Evolutionary conservation across 305 asterid genomes (phyloP).

Genomic region (Nicotiana rustica): DNA sequence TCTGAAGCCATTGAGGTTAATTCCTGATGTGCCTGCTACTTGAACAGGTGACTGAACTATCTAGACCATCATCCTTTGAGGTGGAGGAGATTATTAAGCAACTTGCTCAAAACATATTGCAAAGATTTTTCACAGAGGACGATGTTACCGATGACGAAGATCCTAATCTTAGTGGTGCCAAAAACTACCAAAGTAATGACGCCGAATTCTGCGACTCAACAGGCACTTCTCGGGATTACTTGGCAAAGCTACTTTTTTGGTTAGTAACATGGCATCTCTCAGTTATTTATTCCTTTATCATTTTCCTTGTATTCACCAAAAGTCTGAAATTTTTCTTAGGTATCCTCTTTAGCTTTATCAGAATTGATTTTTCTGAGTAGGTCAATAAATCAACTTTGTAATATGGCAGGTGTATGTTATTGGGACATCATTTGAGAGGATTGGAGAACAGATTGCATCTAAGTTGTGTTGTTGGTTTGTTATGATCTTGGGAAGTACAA

Average conservation of each 20-base stretch:
- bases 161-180: constrained; percentile 46
- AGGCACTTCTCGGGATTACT: constrained; percentile 81
- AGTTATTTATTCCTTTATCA: background rate
- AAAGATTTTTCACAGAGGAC: constrained; percentile 67
- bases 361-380: background rate
- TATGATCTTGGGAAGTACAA: constrained; percentile 50
- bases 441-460: constrained; percentile 96
- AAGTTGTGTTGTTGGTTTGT: constrained; percentile 82
- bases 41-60: constrained; percentile 77
- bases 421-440: constrained; percentile 95
- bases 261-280: constrained; percentile 41
- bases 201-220: constrained; percentile 50
- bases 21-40: constrained; percentile 10
- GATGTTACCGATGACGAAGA: constrained; percentile 46
- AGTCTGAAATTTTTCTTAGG: background rate
- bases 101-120: constrained; percentile 77
- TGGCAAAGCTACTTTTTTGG: constrained; percentile 98
- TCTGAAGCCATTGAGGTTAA: background rate
- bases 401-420: constrained; percentile 85
- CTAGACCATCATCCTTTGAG: constrained; percentile 86
- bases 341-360: constrained; percentile 19
- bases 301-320: background rate
- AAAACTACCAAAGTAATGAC: constrained; percentile 45
- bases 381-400: constrained; percentile 20
- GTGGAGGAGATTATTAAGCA: constrained; percentile 89